phyloP scores from a whole-genome alignment of 306 rosid species.

The Potentilla sterilis region DNA sequence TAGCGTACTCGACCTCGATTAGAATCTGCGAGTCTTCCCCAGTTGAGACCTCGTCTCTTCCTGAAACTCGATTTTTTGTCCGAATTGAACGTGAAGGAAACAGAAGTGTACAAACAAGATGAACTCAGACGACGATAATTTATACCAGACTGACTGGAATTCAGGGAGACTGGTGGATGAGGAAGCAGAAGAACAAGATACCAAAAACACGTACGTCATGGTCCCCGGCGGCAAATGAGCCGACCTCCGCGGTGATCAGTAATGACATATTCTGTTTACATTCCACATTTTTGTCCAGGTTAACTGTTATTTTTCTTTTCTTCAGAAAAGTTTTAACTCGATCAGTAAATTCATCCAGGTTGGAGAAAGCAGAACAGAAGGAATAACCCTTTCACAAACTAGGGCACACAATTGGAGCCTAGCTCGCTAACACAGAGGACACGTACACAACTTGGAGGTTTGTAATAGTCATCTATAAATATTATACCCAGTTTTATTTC shows the following conservation, averaged over 20 bases:
- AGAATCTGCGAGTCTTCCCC: not conserved
- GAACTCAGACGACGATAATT: not conserved
- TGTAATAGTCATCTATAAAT: too few relatives aligned
- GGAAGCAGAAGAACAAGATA: not conserved
- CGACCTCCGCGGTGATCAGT: too few relatives aligned
- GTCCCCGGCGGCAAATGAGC: not conserved
- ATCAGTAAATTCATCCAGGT: not conserved
- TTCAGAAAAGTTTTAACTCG: not conserved
- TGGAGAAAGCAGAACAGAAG: not conserved
- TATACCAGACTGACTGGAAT: not conserved
- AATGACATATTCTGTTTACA: not conserved
- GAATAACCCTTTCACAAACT: too few relatives aligned
- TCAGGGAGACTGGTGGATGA: not conserved
- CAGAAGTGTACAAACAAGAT: not conserved
- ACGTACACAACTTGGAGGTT: too few relatives aligned
- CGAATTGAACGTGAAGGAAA: not conserved
- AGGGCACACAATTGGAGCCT: not conserved
- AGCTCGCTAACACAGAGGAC: too few relatives aligned
- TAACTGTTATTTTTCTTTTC: not conserved
- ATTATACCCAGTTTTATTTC: too few relatives aligned
- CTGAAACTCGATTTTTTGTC: not conserved
- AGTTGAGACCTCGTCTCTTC: not conserved
- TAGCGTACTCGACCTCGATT: not conserved
- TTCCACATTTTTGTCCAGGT: not conserved
- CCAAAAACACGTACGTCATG: not conserved